phyloP scores from a whole-genome alignment of 2,329 filamentous ascomycete genomes.

The Alternaria arbusti region DNA sequence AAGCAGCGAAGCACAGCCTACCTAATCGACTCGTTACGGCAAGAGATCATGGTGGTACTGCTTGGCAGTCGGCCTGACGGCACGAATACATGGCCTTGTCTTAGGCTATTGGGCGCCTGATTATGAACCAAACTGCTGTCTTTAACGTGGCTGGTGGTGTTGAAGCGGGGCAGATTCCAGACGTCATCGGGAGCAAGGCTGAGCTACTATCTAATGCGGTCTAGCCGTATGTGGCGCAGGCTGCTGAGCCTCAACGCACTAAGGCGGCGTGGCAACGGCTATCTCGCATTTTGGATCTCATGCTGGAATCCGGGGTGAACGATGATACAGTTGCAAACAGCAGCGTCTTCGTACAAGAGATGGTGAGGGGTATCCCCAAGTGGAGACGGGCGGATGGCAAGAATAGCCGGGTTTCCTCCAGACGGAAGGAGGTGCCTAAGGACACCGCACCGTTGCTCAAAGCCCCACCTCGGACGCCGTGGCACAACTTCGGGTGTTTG shows the following conservation, averaged over 20 bases:
- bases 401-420: slow-evolving; percentile 19
- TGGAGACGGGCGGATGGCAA: slow-evolving; percentile 6
- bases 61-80: slow-evolving; percentile 17
- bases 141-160: slow-evolving; percentile 1
- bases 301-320: background rate
- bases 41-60: background rate
- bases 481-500: slow-evolving; percentile 26
- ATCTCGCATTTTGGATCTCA: background rate
- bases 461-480: slow-evolving; percentile 20
- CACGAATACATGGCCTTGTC: slow-evolving; percentile 5
- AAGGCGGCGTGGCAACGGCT: background rate
- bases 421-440: slow-evolving; percentile 25
- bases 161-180: background rate
- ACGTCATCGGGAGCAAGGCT: slow-evolving; percentile 13
- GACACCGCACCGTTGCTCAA: slow-evolving; percentile 13
- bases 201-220: background rate
- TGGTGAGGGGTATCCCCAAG: background rate
- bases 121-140: background rate
- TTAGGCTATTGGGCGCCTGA: slow-evolving; percentile 22
- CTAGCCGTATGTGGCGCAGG: slow-evolving; percentile 9
- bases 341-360: background rate
- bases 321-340: background rate
- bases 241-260: background rate
- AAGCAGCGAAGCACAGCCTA: slow-evolving; percentile 2
- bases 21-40: background rate